Conservation (phyloP, 1,139 yeast genomes). For the Kluyveromyces marxianus region DNA sequence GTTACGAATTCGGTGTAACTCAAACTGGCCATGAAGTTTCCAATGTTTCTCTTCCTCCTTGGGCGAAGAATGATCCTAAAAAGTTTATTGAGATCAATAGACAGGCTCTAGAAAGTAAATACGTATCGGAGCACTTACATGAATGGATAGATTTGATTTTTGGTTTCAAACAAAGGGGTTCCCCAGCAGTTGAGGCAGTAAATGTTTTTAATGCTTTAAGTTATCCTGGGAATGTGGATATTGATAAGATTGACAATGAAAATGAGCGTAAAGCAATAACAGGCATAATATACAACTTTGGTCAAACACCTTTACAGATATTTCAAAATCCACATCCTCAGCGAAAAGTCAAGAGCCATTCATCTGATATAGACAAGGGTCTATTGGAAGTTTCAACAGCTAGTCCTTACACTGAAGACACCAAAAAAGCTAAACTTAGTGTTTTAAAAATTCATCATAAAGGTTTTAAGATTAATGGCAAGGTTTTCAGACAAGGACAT, state of each 20-base stretch:
- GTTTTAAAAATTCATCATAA: not conserved
- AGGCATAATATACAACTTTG: slow-evolving; percentile 82
- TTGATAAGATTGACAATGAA: slow-evolving; percentile 65
- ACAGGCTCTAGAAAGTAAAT: slow-evolving; percentile 74
- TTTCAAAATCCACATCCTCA: slow-evolving; percentile 58
- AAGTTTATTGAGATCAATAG: slow-evolving; percentile 65
- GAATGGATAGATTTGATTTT: slow-evolving; percentile 79
- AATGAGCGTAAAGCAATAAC: slow-evolving; percentile 67
- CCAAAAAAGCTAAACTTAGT: not conserved
- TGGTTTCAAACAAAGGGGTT: slow-evolving; percentile 72
- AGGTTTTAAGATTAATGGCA: slow-evolving; percentile 20
- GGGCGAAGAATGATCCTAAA: slow-evolving; percentile 74
- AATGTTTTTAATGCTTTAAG: slow-evolving; percentile 79
- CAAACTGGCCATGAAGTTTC: slow-evolving; percentile 56
- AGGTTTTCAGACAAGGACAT: slow-evolving; percentile 20
- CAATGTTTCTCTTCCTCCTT: slow-evolving; percentile 65
- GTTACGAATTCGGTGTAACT: slow-evolving; percentile 58
- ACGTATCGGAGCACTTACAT: slow-evolving; percentile 66
- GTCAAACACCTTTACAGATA: slow-evolving; percentile 75
- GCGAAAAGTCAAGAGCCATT: slow-evolving; percentile 29
- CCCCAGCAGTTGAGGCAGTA: slow-evolving; percentile 51
- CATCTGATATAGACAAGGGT: slow-evolving; percentile 5
- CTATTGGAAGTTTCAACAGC: slow-evolving; percentile 2
- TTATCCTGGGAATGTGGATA: slow-evolving; percentile 72
- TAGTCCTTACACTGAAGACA: not conserved